phyloP scores from a whole-genome alignment of 306 rosid species.

The Glycine latifolia region DNA sequence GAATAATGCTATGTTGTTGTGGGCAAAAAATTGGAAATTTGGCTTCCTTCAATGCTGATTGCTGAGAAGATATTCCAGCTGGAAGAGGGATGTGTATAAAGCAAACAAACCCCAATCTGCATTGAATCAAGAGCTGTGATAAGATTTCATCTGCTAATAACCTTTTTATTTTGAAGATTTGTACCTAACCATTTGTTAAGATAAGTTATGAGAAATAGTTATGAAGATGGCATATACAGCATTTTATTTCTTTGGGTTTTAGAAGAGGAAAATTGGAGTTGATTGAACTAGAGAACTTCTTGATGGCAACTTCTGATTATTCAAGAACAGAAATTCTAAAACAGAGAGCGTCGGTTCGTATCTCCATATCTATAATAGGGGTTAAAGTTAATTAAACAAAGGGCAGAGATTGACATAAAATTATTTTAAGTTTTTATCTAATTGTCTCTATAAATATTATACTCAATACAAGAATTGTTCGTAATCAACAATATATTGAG shows the following conservation, averaged over 20 bases:
- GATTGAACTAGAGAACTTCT: not conserved
- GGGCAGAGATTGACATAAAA: not conserved
- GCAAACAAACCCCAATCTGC: too few species aligned
- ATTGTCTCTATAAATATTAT: too few species aligned
- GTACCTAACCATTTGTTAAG: not conserved
- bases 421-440: too few species aligned
- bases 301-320: not conserved
- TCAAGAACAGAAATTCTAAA: too few species aligned
- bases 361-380: not conserved
- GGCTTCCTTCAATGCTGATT: not conserved
- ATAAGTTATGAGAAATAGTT: not conserved
- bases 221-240: not conserved
- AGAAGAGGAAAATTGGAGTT: not conserved
- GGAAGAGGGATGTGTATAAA: too few species aligned
- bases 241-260: not conserved
- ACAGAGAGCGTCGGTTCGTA: too few species aligned
- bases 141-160: not conserved
- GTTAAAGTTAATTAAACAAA: not conserved
- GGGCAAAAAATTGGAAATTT: not conserved
- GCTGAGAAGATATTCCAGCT: not conserved
- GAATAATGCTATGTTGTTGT: conserved; percentile 3
- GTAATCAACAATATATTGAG: too few species aligned
- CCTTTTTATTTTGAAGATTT: not conserved
- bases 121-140: not conserved
- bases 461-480: too few species aligned